Conservation (phyloP, 2,329 filamentous ascomycete species). For the Lasiodiplodia hormozganensis region DNA sequence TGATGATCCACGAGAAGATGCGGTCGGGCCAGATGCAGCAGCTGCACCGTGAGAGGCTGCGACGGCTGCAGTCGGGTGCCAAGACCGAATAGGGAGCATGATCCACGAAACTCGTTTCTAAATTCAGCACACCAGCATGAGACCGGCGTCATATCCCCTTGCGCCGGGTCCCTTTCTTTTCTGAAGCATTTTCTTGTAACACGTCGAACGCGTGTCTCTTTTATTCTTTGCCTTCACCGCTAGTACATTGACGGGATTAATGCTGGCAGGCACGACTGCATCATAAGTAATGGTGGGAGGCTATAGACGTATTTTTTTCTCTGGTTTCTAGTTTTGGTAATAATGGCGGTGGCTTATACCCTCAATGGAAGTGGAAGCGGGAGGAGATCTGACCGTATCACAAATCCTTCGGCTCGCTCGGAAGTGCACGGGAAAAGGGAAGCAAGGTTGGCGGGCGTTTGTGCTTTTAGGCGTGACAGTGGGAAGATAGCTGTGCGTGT, state of each 20-base stretch:
- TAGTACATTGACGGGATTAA: not conserved
- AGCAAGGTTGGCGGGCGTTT: not conserved
- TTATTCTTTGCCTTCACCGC: not conserved
- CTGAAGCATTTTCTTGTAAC: conserved; percentile 4
- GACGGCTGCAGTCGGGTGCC: conserved; percentile 74
- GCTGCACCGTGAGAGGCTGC: conserved; percentile 79
- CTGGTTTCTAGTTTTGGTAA: not conserved
- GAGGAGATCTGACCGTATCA: not conserved
- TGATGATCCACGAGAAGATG: conserved; percentile 76
- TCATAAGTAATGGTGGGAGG: not conserved
- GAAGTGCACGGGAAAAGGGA: not conserved
- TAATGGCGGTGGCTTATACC: conserved; percentile 17
- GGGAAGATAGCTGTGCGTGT: not conserved
- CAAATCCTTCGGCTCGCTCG: conserved; percentile 2
- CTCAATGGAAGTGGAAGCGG: not conserved
- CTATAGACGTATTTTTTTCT: not conserved
- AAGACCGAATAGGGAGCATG: conserved; percentile 23
- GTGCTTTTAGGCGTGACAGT: conserved; percentile 2
- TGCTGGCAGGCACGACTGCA: not conserved
- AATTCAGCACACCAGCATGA: conserved; percentile 5
- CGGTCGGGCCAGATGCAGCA: conserved; percentile 76
- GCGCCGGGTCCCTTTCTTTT: not conserved
- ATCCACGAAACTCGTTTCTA: conserved; percentile 5
- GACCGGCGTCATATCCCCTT: not conserved
- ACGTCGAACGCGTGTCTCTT: not conserved